Conservation (phyloP, 2,329 filamentous ascomycete species). For the Neopestalotiopsis sp. region DNA sequence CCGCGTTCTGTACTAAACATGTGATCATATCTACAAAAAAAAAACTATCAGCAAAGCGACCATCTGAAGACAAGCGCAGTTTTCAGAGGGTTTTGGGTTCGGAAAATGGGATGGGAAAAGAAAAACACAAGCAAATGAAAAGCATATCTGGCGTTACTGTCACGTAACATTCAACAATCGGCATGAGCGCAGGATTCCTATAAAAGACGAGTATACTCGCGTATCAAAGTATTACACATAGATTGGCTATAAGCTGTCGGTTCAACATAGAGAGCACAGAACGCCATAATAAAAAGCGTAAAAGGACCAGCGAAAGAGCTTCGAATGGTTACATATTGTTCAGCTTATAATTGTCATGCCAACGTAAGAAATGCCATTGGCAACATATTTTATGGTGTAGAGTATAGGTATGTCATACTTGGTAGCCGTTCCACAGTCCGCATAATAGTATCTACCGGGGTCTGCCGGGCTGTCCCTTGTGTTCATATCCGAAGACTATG, state of each 20-base stretch:
- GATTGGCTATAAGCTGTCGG: neutral
- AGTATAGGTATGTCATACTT: no score
- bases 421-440: neutral
- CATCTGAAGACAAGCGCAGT: neutral
- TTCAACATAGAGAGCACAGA: conserved; percentile 9
- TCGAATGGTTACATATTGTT: neutral
- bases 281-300: conserved; percentile 1
- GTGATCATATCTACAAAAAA: neutral
- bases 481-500: conserved; percentile 3
- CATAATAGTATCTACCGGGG: neutral
- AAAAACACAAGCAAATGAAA: neutral
- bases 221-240: neutral
- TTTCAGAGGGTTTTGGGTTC: neutral
- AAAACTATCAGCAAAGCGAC: neutral
- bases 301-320: neutral
- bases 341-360: neutral
- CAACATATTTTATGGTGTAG: neutral
- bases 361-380: neutral
- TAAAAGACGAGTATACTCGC: neutral
- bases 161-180: conserved; percentile 16
- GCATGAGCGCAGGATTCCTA: neutral
- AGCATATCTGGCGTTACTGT: neutral
- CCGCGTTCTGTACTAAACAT: conserved; percentile 43
- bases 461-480: neutral
- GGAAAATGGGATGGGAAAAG: neutral